Percentiles rank a stretch among this genome's conserved stretches.
Conservation (phyloP, 1,139 yeast species). For the Zygosaccharomyces sapae region DNA sequence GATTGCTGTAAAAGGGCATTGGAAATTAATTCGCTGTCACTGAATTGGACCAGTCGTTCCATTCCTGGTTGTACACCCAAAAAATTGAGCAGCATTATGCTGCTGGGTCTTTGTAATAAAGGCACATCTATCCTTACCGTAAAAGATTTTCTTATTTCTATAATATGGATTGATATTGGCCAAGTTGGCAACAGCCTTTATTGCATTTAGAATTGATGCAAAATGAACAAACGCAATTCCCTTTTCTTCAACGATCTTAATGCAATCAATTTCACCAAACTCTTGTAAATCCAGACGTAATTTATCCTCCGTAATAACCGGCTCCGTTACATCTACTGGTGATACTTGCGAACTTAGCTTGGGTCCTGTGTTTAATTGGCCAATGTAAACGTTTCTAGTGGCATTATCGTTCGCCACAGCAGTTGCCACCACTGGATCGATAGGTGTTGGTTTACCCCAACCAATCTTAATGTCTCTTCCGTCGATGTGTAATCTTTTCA, state of each 20-base stretch:
- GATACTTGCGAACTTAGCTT: constrained; percentile 16
- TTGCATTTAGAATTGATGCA: constrained; percentile 76
- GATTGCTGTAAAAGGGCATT: constrained; percentile 58
- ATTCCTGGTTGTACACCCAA: constrained; percentile 88
- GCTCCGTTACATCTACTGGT: constrained; percentile 13
- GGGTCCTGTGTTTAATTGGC: constrained; percentile 45
- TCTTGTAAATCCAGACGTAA: constrained; percentile 60
- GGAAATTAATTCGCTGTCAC: constrained; percentile 46
- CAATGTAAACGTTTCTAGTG: constrained; percentile 83
- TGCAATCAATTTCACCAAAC: constrained; percentile 78
- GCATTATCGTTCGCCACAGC: constrained; percentile 86
- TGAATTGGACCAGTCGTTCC: constrained; percentile 77
- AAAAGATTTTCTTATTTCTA: constrained; percentile 62
- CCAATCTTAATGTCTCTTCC: constrained; percentile 60
- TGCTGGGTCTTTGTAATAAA: constrained; percentile 89
- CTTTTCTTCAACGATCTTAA: constrained; percentile 70
- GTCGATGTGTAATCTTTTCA: constrained; percentile 47
- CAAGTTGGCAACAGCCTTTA: constrained; percentile 70
- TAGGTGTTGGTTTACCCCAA: constrained; percentile 71
- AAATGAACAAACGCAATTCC: constrained; percentile 85
- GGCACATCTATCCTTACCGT: constrained; percentile 85
- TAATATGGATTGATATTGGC: constrained; percentile 55
- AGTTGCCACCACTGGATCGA: constrained; percentile 63
- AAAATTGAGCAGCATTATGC: constrained; percentile 93
- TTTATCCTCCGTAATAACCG: constrained; percentile 54